Evolutionary conservation across 1,139 yeast genomes (phyloP).

Genomic region (Yamadazyma sp.): DNA sequence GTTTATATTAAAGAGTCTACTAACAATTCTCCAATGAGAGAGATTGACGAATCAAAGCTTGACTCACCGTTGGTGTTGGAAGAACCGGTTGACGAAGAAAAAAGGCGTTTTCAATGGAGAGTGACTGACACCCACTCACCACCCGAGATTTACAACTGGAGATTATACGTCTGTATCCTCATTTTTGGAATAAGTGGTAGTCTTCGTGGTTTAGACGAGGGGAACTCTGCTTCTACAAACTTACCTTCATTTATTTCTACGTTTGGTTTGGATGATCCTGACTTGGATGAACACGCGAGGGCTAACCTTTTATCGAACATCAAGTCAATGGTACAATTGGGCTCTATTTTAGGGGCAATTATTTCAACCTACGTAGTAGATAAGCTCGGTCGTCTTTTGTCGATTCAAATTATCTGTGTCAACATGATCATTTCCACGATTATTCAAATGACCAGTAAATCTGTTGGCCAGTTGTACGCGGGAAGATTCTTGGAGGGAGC

Average conservation of each 20-base stretch:
- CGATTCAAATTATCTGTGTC: constrained; percentile 39
- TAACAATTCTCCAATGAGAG: neutral
- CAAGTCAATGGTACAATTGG: constrained; percentile 57
- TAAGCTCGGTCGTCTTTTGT: constrained; percentile 48
- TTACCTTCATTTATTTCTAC: constrained; percentile 40
- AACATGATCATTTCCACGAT: constrained; percentile 44
- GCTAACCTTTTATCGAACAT: constrained; percentile 50
- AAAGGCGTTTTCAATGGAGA: constrained; percentile 25
- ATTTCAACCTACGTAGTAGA: constrained; percentile 48
- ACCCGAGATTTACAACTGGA: constrained; percentile 28
- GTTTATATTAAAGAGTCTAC: neutral
- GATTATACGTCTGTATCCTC: constrained; percentile 41
- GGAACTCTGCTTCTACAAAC: constrained; percentile 43
- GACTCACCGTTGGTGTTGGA: neutral
- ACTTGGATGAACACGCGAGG: constrained; percentile 26
- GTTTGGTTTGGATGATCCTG: constrained; percentile 42
- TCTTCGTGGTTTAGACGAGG: constrained; percentile 61
- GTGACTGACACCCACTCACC: constrained; percentile 23
- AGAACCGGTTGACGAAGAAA: constrained; percentile 1
- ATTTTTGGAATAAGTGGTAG: constrained; percentile 55
- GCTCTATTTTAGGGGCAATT: constrained; percentile 52
- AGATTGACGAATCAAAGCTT: constrained; percentile 1
- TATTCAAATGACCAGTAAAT: constrained; percentile 41
- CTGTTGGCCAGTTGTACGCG: constrained; percentile 45
- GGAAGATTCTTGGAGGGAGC: constrained; percentile 50